Conservation (phyloP, 768 basidiomycete genomes). For the Lactarius deliciosus region DNA sequence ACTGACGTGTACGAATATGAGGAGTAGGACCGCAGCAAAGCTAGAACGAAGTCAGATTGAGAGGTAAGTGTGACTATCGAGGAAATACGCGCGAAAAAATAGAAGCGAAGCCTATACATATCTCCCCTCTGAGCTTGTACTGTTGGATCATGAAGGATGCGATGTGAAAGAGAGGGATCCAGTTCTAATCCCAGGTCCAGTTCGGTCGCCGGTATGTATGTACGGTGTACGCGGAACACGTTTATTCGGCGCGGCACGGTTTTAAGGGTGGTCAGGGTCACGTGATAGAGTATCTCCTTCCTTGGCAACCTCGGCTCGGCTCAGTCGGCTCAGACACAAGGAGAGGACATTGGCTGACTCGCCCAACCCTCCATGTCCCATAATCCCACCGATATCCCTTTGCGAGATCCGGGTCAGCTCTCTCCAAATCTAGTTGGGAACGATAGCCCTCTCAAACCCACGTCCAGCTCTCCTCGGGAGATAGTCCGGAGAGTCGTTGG, state of each 20-base stretch:
- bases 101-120: slow-evolving; percentile 71
- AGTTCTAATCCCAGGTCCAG: background rate
- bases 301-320: background rate
- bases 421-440: slow-evolving; percentile 23
- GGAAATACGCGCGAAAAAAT: slow-evolving; percentile 61
- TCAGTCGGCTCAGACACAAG: background rate
- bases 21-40: slow-evolving; percentile 51
- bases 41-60: slow-evolving; percentile 39
- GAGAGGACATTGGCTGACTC: background rate
- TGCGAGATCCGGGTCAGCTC: slow-evolving; percentile 9
- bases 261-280: background rate
- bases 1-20: slow-evolving; percentile 82
- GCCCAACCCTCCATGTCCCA: slow-evolving; percentile 11
- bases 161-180: slow-evolving; percentile 3
- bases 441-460: slow-evolving; percentile 6
- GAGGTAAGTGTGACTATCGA: slow-evolving; percentile 18
- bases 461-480: slow-evolving; percentile 26
- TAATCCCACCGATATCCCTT: slow-evolving; percentile 5
- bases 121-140: slow-evolving; percentile 63
- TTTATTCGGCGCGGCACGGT: slow-evolving; percentile 34
- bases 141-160: slow-evolving; percentile 16
- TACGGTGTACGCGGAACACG: slow-evolving; percentile 43
- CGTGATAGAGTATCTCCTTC: slow-evolving; percentile 10
- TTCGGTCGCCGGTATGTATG: slow-evolving; percentile 12
- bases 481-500: slow-evolving; percentile 40